Evolutionary conservation across 2,329 filamentous ascomycete species (phyloP), one percentile per base, ranked within the genome.

Genomic region (Fusarium tanahbumbuense): DNA sequence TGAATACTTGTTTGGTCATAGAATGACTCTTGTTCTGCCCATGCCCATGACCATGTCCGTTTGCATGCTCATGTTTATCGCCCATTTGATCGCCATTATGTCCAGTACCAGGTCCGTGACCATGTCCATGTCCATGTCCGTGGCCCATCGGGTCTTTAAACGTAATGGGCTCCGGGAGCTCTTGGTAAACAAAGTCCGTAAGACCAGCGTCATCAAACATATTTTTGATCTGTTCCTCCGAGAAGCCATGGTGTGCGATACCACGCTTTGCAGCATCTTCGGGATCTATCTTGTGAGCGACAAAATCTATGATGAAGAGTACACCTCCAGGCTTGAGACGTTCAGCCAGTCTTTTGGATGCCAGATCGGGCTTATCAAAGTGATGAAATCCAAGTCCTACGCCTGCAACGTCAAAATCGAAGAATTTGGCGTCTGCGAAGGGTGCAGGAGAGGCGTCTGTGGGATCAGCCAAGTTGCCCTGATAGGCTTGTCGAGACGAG

Each of bases 161-260:
- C 41, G 83, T 80, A 16, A 87, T 74, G 15, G 84, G 85, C 59
- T 85, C 81, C 2, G 85, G 81, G 60, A 91, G 74, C 18, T 85
- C 80, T 71, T 85, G 78, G 58, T 91, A 86, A 12, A 81, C 83
- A 74, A 93, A 91, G n/a, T 79, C 78, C 0, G 81, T 85, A 20
- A 85, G 82, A 0, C 91, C 91, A 1, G 91, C 91, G n/a, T 81
- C 80, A 60, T 85, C 83, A 73, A 92, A 93, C 69, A 93, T 85
- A 23, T 80, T 77, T 73, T 81, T 83, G 54, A 93, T 86, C 28
- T 86, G 82, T 13, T 85, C 83, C 75, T 87, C 80, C 2, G 83
- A 85, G 78, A 94, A 94, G 0, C 92, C 91, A 66, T 89, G 84
- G 56, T 91, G 89, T 32, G 85, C 86, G 22, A 94, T 85, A 0